Conservation (phyloP, 1,284 basidiomycete genomes). For the Baeospora myosura region DNA sequence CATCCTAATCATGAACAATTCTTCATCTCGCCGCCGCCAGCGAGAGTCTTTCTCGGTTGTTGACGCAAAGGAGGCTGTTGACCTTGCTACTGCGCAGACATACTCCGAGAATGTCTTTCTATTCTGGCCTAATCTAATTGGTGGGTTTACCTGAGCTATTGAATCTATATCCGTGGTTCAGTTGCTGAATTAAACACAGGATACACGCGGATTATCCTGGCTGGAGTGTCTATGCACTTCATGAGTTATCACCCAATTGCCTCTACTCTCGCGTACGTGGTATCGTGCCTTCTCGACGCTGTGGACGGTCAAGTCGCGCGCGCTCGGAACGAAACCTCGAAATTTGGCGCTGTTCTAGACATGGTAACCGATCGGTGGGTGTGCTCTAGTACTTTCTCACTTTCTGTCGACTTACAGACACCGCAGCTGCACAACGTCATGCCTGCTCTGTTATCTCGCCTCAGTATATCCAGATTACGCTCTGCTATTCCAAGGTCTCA, state of each 20-base stretch:
- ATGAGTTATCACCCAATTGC: slow-evolving; percentile 94
- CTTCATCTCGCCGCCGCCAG: slow-evolving; percentile 26
- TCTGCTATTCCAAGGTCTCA: slow-evolving; percentile 88
- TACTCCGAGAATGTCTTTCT: slow-evolving; percentile 92
- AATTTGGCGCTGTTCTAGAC: slow-evolving; percentile 96
- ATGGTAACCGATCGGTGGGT: slow-evolving; percentile 98
- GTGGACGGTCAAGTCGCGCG: slow-evolving; percentile 95
- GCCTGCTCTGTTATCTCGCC: slow-evolving; percentile 90
- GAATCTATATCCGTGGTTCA: background rate
- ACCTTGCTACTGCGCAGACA: slow-evolving; percentile 75
- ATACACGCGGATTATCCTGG: slow-evolving; percentile 87
- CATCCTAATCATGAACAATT: slow-evolving; percentile 27
- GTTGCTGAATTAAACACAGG: slow-evolving; percentile 37
- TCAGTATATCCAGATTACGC: slow-evolving; percentile 82
- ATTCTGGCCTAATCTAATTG: slow-evolving; percentile 96
- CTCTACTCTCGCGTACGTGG: slow-evolving; percentile 84
- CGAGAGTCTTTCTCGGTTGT: slow-evolving; percentile 54
- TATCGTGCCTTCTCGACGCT: slow-evolving; percentile 94
- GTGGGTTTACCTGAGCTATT: slow-evolving; percentile 46
- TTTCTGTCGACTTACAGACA: background rate
- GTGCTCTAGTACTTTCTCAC: slow-evolving; percentile 1
- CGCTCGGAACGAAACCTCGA: slow-evolving; percentile 82
- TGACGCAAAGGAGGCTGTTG: slow-evolving; percentile 73
- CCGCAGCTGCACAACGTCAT: slow-evolving; percentile 88
- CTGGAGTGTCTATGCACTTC: slow-evolving; percentile 83